Percentiles rank a stretch among this genome's conserved stretches.
These are phyloP conservation scores for Starmerella kuoi DNA, from an alignment of 805 yeast species.

Conservation along the genomic window DNA sequence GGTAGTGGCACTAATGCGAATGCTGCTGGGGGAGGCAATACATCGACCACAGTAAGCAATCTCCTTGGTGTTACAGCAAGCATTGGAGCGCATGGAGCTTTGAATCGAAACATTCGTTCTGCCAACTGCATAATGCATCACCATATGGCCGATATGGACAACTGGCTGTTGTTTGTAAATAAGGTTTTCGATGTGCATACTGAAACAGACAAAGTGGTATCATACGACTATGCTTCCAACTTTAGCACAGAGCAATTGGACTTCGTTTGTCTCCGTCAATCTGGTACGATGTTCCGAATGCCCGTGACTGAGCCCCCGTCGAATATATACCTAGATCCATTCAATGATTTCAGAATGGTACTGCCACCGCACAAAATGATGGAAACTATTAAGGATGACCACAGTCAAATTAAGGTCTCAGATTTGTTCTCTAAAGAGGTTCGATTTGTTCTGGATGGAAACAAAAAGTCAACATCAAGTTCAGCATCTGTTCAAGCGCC, in stretches of 20 bases:
- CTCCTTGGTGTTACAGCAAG: neutral
- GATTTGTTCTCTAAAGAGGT: neutral
- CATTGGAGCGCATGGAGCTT: neutral
- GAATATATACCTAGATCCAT: constrained; percentile 51
- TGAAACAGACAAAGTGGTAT: constrained; percentile 66
- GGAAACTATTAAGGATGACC: constrained; percentile 1
- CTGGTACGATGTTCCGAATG: constrained; percentile 79
- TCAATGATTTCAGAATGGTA: constrained; percentile 26
- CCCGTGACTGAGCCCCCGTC: constrained; percentile 56
- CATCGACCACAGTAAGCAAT: neutral
- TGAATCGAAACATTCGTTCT: neutral
- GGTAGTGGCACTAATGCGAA: neutral
- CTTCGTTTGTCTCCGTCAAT: constrained; percentile 77
- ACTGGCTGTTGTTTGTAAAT: constrained; percentile 53
- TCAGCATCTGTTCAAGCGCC: neutral
- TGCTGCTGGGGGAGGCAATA: neutral
- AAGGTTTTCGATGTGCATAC: constrained; percentile 63
- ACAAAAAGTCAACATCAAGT: neutral
- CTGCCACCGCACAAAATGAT: constrained; percentile 3
- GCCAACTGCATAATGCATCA: neutral
- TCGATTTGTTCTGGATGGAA: neutral
- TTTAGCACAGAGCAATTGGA: constrained; percentile 40
- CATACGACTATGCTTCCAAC: constrained; percentile 72
- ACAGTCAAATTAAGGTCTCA: neutral
- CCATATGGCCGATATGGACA: neutral